phyloP scores from a whole-genome alignment of 306 rosid genomes.

The Ziziphus jujuba region DNA sequence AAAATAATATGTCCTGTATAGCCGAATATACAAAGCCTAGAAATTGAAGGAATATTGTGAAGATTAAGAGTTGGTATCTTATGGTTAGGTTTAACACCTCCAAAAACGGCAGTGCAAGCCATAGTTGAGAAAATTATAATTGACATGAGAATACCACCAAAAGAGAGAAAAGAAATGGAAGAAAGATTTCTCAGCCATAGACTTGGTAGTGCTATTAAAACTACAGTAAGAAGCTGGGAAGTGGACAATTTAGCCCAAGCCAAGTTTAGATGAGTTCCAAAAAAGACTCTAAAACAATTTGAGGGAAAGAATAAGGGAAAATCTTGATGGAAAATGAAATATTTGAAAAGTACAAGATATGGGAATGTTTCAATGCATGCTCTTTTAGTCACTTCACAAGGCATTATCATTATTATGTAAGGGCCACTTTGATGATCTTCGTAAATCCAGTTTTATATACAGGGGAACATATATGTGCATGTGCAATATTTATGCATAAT shows the following conservation, averaged over 20 bases:
- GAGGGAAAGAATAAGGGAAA: too few species aligned
- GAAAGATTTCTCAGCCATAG: conserved; percentile 69
- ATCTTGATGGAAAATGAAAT: too few species aligned
- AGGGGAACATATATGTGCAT: too few species aligned
- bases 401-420: too few species aligned
- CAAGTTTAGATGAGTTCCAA: conserved; percentile 35
- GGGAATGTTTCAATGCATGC: too few species aligned
- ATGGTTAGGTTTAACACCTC: conserved; percentile 41
- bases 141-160: conserved; percentile 65
- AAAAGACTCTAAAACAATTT: conserved; percentile 36
- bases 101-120: conserved; percentile 48
- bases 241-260: conserved; percentile 34
- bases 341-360: too few species aligned
- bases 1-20: conserved; percentile 74
- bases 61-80: conserved; percentile 46
- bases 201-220: conserved; percentile 57
- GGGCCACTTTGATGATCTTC: too few species aligned
- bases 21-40: conserved; percentile 62
- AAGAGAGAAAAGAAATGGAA: conserved; percentile 64
- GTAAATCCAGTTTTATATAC: too few species aligned
- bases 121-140: conserved; percentile 49
- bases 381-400: too few species aligned
- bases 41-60: conserved; percentile 57
- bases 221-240: conserved; percentile 58
- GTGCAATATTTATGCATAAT: too few species aligned